Evolutionary conservation across 352 stramenopile genomes (phyloP), one percentile per base, ranked within the genome.

Genomic region (Halophytophthora polymorphica): DNA sequence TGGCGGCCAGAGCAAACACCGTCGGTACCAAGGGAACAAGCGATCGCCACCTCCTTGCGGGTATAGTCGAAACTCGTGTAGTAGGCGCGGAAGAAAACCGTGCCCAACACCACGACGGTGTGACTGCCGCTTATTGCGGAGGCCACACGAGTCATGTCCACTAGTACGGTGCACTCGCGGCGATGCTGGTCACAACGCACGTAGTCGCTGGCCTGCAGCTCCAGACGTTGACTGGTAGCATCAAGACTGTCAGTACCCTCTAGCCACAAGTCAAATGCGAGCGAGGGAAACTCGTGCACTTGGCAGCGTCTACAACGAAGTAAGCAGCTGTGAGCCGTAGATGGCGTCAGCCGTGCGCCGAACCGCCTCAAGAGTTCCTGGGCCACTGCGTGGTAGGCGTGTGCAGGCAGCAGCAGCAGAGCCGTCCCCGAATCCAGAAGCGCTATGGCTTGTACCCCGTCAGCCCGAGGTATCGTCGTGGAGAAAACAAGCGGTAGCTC

Each of bases 141-240:
- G 18, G 57, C 21, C 25, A 31, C 25, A 12, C 58, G 46, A 19
- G 61, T 50, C 12, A 15, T 11, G 18, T 62, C 61, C 19, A 66
- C 31, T 44, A 69, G 54, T 42, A 54, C 40, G 25, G 53, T 66
- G 22, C 52, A 64, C 31, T 63, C 48, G 22, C 31, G 49, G 12
- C 36, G 47, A 25, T 19, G 48, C 15, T 38, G 37, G 21, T 65
- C 53, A 21, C 63, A 68, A 3, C 58, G 53, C 22, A 65, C 53
- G 39, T 65, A 67, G 38, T 71, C 54, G n/a, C 44, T 58, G 17
- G 49, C 45, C n/a, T 50, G 47, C 14, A 67, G 40, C 18, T 52
- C 39, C 15, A 66, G 39, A 33, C 31, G 45, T 28, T 61, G 54
- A 1, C 7, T 55, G 6, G n/a, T 57, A 19, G 17, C 15, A 2